Evolutionary conservation across 2,329 filamentous ascomycete genomes (phyloP), one percentile per base, ranked within the genome.

Genomic region (Fusarium aywerte): DNA sequence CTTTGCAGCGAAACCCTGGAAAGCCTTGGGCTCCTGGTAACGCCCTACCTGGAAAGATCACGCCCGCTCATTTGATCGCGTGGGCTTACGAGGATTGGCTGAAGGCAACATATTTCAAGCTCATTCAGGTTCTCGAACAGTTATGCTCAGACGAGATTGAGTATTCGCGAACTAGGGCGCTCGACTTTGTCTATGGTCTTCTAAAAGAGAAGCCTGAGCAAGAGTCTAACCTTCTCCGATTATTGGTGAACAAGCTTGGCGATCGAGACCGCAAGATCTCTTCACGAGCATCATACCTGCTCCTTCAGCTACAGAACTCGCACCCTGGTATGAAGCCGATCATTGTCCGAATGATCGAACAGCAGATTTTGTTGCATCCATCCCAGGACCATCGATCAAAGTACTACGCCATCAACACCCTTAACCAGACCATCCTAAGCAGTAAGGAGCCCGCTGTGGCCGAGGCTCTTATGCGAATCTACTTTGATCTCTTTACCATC

Each of bases 1-100:
- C 89, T 10, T 82, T 97, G 55, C 88, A 93, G 72, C 86, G 87
- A 61, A 80, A 83, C 48, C 81, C 82, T 13, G 81, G 78, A 29
- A 81, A 80, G 44, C 77, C 76, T 15, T 97, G 94, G 94, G 86
- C 83, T 18, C 76, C 82, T 15, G 86, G 87, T n/a, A 87, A 93
- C 61, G 82, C 85, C 39, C 81, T 98, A 5, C 95, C 95, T 0
- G 88, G 88, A 12, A 87, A 87, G 43, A 80, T 98, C 25, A 89
- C 91, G 38, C 87, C 92, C 69, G 83, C 85, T 13, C 93, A 98
- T 77, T 79, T 99, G 67, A 87, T 99, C 20, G 84, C 89, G 18
- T 99, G 95, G 95, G 89, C 89, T 1, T 99, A 91, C 70, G 96
- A 99, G 78, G 92, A 97, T 76, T 97, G 95, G 91, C 81, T 99